phyloP scores from a whole-genome alignment of 306 rosid species.

The Inga laurina region DNA sequence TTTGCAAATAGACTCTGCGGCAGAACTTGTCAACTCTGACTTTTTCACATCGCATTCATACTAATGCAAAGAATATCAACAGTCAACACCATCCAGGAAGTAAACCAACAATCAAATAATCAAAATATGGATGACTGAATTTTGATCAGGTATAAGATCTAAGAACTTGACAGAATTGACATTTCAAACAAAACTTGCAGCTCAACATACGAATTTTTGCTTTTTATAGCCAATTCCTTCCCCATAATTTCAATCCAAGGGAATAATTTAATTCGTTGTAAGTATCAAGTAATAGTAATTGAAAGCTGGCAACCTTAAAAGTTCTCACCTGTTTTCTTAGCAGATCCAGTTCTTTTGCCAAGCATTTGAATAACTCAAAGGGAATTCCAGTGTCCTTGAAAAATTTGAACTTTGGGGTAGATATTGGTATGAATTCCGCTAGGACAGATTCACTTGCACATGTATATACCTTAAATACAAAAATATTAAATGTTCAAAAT shows the following conservation, averaged over 20 bases:
- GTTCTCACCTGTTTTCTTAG: slow-evolving; percentile 57
- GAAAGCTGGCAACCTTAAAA: slow-evolving; percentile 21
- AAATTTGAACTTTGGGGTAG: slow-evolving; percentile 70
- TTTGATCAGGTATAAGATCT: background rate
- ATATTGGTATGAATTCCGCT: slow-evolving; percentile 57
- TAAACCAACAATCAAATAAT: slow-evolving; percentile 18
- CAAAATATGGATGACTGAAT: background rate
- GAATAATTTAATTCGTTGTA: background rate
- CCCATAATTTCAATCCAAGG: background rate
- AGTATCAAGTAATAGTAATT: background rate
- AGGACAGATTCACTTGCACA: slow-evolving; percentile 70
- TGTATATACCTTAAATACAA: slow-evolving; percentile 73
- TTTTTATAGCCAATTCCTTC: background rate
- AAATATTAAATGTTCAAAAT: background rate
- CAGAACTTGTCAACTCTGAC: slow-evolving; percentile 45
- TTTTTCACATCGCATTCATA: slow-evolving; percentile 39
- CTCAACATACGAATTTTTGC: background rate
- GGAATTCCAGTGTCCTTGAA: slow-evolving; percentile 43
- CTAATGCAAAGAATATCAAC: slow-evolving; percentile 48
- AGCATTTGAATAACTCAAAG: slow-evolving; percentile 21
- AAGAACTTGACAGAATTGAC: slow-evolving; percentile 8
- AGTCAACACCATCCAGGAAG: slow-evolving; percentile 37
- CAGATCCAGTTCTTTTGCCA: slow-evolving; percentile 35
- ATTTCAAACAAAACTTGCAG: background rate
- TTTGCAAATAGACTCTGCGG: slow-evolving; percentile 40